These are phyloP conservation scores for Pichia sp. DNA, from an alignment of 1,139 yeast genomes.

Conservation along the genomic window DNA sequence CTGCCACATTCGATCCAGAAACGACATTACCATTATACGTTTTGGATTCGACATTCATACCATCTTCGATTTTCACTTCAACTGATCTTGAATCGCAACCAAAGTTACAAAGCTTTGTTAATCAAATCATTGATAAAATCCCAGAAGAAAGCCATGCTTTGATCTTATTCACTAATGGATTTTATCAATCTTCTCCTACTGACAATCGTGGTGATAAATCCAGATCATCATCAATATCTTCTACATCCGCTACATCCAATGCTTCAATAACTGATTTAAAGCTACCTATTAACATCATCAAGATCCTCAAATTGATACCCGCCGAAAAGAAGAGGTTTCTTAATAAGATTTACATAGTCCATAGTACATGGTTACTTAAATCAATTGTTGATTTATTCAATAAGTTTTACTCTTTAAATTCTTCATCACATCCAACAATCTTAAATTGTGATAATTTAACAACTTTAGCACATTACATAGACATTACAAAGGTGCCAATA, in stretches of 20 bases:
- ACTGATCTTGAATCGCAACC: slow-evolving; percentile 4
- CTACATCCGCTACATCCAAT: no score
- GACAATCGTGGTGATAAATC: neutral
- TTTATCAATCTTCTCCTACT: slow-evolving; percentile 17
- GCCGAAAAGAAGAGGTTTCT: slow-evolving; percentile 53
- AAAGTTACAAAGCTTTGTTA: slow-evolving; percentile 17
- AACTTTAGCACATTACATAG: slow-evolving; percentile 62
- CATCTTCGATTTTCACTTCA: slow-evolving; percentile 17
- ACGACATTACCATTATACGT: slow-evolving; percentile 29
- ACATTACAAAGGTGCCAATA: slow-evolving; percentile 73
- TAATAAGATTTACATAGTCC: slow-evolving; percentile 72
- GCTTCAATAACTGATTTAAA: slow-evolving; percentile 17
- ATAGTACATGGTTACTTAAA: slow-evolving; percentile 88
- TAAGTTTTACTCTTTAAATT: slow-evolving; percentile 43
- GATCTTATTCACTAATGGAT: slow-evolving; percentile 30
- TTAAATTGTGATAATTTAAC: slow-evolving; percentile 57
- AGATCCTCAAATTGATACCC: slow-evolving; percentile 70
- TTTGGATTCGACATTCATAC: slow-evolving; percentile 30
- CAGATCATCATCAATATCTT: no score
- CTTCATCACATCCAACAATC: slow-evolving; percentile 34
- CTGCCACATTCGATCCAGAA: slow-evolving; percentile 27
- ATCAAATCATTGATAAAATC: slow-evolving; percentile 18
- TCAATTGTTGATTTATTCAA: slow-evolving; percentile 73
- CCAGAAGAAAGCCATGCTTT: slow-evolving; percentile 27
- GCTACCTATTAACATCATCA: slow-evolving; percentile 39